Conservation (phyloP, 2,329 filamentous ascomycete species). For the Dactylellina leptospora region DNA sequence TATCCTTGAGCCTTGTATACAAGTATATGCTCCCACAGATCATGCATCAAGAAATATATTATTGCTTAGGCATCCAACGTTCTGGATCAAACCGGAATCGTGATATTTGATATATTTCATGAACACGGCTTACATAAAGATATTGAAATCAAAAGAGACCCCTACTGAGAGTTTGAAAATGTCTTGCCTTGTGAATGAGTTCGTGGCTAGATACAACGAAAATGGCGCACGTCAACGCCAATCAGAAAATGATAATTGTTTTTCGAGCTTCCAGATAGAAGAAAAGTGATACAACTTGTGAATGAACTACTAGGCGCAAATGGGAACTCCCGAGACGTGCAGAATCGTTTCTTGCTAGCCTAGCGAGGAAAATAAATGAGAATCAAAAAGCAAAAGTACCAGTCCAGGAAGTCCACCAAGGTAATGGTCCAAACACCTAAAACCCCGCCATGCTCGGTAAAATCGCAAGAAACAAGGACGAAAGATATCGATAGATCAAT, state of each 20-base stretch:
- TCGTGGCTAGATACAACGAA: slow-evolving; percentile 1
- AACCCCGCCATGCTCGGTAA: slow-evolving; percentile 47
- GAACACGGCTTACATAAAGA: not conserved
- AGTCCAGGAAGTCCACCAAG: slow-evolving; percentile 34
- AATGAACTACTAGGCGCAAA: not conserved
- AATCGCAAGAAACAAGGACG: slow-evolving; percentile 32
- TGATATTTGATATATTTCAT: not conserved
- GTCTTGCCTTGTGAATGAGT: slow-evolving; percentile 22
- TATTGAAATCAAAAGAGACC: slow-evolving; percentile 1
- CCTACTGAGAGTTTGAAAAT: slow-evolving; percentile 41
- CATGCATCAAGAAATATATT: not conserved
- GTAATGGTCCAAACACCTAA: slow-evolving; percentile 47
- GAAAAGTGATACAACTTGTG: not conserved
- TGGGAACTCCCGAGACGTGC: not conserved
- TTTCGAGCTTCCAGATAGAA: not conserved
- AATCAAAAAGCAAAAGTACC: slow-evolving; percentile 16
- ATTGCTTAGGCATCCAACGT: not conserved
- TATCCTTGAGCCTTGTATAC: too few species aligned
- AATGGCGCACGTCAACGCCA: not conserved
- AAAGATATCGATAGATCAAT: slow-evolving; percentile 6
- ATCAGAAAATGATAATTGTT: not conserved
- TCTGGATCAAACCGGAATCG: not conserved
- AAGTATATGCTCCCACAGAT: too few species aligned
- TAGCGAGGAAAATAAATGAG: not conserved
- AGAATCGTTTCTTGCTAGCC: not conserved